Evolutionary conservation across 176 grass and related monocot species (phyloP), one percentile per base, ranked within the genome.

Genomic region (Neostapfia colusana): DNA sequence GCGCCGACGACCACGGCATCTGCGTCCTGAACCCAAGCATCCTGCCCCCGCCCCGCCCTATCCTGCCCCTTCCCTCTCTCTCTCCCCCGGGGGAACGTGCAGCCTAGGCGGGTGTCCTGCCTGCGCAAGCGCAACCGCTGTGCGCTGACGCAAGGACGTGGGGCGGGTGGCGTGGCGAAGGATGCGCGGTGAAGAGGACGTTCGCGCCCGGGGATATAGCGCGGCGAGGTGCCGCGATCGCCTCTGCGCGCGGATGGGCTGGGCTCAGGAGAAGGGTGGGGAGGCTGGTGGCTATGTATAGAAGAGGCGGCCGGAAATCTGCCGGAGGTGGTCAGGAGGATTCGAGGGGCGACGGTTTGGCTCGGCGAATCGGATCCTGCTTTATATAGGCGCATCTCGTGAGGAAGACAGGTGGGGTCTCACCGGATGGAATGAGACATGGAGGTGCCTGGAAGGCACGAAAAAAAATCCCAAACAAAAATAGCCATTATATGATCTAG

Each of bases 21-120:
- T 82, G 88, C 81, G 69, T 58, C 76, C 46, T 80, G 86, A 88
- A 88, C 76, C 76, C 76, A 5, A 84, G 59, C 86, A 84, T 84
- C 64, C 55, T 61, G 9, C 9, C 55, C 51, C 8, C 31, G 31
- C 31, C 31, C 31, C 3, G 62, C 16, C 12, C 65, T 38, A 21
- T 8, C 24, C 20, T 2, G 18, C 24, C 77, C 38, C 16, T 49
- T 37, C 23, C 7, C 55, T 6, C 11, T 35, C 14, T 18, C 31
- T 65, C 24, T 13, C 45, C 16, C 0, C 0, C 21, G 23, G 23
- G 55, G 44, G 18, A 36, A 36, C 45, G 75, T 34, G 59, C 59
- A 26, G 31, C 31, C 31, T 1, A 21, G 16, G 42, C 23, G 26
- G 61, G 64, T 1, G 31, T 3, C 25, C 2, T 31, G 67, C 78